A percentile compares a stretch with the other conserved stretches of the same genome.
phyloP scores from a whole-genome alignment of 306 rosid species.

The Cucurbita maxima region DNA sequence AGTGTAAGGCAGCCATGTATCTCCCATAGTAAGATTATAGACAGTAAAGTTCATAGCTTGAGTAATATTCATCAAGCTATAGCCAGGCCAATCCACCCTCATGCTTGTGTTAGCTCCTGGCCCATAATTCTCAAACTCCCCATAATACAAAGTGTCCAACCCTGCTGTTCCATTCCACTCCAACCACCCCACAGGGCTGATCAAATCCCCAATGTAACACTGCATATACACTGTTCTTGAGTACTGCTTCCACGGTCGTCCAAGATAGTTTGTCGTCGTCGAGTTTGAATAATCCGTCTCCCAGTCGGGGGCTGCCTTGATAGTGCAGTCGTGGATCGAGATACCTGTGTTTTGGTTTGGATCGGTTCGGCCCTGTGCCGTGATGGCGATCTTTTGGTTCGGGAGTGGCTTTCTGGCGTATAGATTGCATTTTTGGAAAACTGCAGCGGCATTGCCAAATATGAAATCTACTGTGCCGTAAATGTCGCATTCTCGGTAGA shows the following conservation, averaged over 20 bases:
- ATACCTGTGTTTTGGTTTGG: conserved; percentile 56
- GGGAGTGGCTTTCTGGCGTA: conserved; percentile 40
- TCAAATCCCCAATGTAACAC: conserved; percentile 46
- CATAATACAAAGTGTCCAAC: conserved; percentile 49
- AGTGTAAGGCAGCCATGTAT: conserved; percentile 59
- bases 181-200: conserved; percentile 50
- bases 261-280: conserved; percentile 21
- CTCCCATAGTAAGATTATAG: conserved; percentile 38
- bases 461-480: conserved; percentile 70
- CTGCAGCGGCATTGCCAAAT: conserved; percentile 66
- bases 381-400: conserved; percentile 32
- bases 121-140: conserved; percentile 53
- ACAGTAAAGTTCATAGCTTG: conserved; percentile 65
- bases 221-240: conserved; percentile 67
- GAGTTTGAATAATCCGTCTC: conserved; percentile 8
- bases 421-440: conserved; percentile 50
- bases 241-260: conserved; percentile 58
- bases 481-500: conserved; percentile 61
- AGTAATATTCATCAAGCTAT: conserved; percentile 30
- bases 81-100: conserved; percentile 67
- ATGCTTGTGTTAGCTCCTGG: conserved; percentile 42
- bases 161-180: conserved; percentile 64
- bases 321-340: conserved; percentile 65
- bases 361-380: conserved; percentile 66
- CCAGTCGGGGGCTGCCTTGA: conserved; percentile 42